Evolutionary conservation across 768 basidiomycete genomes (phyloP), one percentile per base, ranked within the genome.

Genomic region (Holtermannia corniformis): DNA sequence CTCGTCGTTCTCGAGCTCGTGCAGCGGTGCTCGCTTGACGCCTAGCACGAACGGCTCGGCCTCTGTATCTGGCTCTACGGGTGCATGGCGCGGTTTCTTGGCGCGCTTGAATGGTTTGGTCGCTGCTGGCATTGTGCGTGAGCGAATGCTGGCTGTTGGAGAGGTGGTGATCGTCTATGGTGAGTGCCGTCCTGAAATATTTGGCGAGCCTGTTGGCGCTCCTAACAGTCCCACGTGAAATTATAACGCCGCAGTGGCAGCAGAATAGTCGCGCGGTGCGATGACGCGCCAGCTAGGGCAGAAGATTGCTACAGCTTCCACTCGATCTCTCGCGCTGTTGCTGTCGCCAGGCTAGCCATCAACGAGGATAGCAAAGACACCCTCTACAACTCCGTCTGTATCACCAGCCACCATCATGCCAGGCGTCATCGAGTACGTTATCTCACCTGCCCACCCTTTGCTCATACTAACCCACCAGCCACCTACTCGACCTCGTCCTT

Each of bases 401-500:
- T n/a, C n/a, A n/a, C n/a, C n/a, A n/a, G n/a, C n/a, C n/a, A n/a
- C n/a, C n/a, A n/a, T n/a, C n/a, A n/a, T n/a, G n/a, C n/a, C n/a
- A n/a, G 47, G 43, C 42, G 49, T 13, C 54, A 37, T 24, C 26
- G n/a, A 24, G 48, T 49, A 41, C 16, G 23, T 27, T 42, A 41
- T 21, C 19, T 25, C 20, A 28, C 25, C 50, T 41, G 41, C 24
- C 24, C 44, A 24, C n/a, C 20, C 25, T 23, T 11, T 12, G 4
- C 46, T 14, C 46, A 22, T 12, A 47, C 21, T 47, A 11, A 25
- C 20, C 23, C 37, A 28, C 12, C 22, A 60, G 62, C 37, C 24
- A 23, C 20, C 22, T 63, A 26, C 23, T 45, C 32, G 41, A 50
- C 14, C 22, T 56, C 3, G 25, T 67, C 43, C n/a, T 59, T 1